These are phyloP conservation scores for Thelonectria blattea DNA, from an alignment of 2,329 filamentous ascomycete species.

Conservation along the genomic window DNA sequence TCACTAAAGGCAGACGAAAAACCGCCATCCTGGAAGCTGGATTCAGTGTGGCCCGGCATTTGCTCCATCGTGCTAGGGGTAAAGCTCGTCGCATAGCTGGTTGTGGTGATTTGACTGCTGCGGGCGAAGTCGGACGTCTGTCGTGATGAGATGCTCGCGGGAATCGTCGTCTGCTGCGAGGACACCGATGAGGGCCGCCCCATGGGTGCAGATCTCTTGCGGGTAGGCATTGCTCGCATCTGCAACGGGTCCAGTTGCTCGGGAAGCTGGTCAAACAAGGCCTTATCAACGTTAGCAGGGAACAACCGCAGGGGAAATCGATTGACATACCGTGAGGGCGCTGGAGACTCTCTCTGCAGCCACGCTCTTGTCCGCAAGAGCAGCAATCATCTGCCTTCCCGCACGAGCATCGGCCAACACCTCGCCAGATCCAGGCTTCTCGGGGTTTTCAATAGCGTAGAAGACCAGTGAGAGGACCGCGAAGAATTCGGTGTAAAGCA, in stretches of 20 bases:
- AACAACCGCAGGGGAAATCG: conserved; percentile 21
- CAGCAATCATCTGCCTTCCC: conserved; percentile 81
- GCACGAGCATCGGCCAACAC: conserved; percentile 85
- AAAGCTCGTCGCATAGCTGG: conserved; percentile 36
- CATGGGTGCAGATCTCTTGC: conserved; percentile 61
- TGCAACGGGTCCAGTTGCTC: conserved; percentile 66
- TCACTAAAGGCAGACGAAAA: conserved; percentile 52
- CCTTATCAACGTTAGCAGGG: conserved; percentile 51
- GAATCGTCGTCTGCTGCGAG: conserved; percentile 39
- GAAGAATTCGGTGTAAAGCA: conserved; percentile 84
- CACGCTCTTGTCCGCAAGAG: conserved; percentile 81
- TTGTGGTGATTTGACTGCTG: conserved; percentile 37
- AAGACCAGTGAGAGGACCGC: conserved; percentile 80
- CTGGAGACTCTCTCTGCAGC: conserved; percentile 86
- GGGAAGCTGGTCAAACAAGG: conserved; percentile 83
- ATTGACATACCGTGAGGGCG: conserved; percentile 71
- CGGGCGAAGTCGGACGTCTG: conserved; percentile 45
- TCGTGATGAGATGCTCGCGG: conserved; percentile 42
- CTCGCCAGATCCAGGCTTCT: conserved; percentile 75
- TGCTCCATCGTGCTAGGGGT: conserved; percentile 45
- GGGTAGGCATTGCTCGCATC: conserved; percentile 50
- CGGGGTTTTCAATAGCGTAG: conserved; percentile 80
- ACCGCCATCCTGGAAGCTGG: conserved; percentile 43
- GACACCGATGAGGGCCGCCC: conserved; percentile 41
- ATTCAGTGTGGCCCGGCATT: conserved; percentile 39